A percentile compares a stretch with the other conserved stretches of the same genome.
Evolutionary conservation across 2,329 filamentous ascomycete species (phyloP).

Genomic region (Aspergillus novofumigatus): DNA sequence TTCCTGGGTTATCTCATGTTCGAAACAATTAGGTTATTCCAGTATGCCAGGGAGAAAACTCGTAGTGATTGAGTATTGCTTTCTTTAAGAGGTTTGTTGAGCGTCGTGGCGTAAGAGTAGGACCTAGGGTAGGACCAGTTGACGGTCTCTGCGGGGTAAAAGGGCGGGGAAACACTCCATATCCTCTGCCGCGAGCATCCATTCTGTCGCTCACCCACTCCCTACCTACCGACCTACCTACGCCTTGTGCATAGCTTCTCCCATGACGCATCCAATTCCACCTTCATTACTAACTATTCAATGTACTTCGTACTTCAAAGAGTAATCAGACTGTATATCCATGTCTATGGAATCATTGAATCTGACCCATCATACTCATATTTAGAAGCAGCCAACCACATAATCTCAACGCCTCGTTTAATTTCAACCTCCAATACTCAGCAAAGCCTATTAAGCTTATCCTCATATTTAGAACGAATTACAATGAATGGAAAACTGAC

Average conservation of each 20-base stretch:
- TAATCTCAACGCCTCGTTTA: background rate
- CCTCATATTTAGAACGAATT: background rate
- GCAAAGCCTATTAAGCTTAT: background rate
- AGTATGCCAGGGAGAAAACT: background rate
- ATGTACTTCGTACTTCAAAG: background rate
- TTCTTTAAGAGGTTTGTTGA: background rate
- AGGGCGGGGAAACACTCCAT: background rate
- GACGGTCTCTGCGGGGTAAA: background rate
- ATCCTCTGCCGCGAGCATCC: background rate
- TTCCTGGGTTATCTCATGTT: background rate
- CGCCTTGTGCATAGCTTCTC: background rate
- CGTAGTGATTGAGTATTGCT: too few relatives aligned
- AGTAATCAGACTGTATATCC: background rate
- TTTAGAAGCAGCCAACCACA: background rate
- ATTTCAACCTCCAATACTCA: background rate
- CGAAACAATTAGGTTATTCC: background rate
- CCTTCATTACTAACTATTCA: background rate
- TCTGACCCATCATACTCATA: background rate
- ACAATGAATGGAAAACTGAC: background rate
- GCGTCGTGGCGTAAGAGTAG: background rate
- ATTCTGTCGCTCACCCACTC: background rate
- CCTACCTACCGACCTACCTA: too few relatives aligned
- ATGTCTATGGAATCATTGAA: background rate
- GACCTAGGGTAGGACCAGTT: background rate
- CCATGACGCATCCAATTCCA: background rate